Base-by-base conservation (phyloP, 768 basidiomycete species). In the Amanita rimosa region DNA sequence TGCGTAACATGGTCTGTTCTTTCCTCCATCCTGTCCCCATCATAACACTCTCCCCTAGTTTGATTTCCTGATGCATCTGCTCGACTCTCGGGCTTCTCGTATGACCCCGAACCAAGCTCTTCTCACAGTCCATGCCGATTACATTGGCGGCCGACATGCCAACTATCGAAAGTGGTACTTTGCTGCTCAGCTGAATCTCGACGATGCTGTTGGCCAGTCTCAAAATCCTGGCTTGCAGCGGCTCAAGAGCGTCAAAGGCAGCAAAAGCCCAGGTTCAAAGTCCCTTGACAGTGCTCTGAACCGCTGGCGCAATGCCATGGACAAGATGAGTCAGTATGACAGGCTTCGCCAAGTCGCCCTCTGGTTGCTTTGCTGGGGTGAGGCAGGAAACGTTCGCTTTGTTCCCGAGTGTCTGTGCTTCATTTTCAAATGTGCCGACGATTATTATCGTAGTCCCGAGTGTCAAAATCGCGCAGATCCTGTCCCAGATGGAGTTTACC, bases 121-220 rank as follows among this genome's bases (percentile, higher is more conserved):
- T 40, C 75, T 96, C 53, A 98, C 96, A 33, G 76, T 99, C 19
- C 96, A 99, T 62, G 95, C 95, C 46, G 95, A 99, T 66, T 99
- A 98, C 67, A 97, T 99, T 52, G 96, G 96, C 49, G 96, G 96
- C 40, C 89, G 92, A 60, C 88, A 98, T 61, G 96, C 96, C 57
- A 98, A 98, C 71, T 98, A 98, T 66, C 87, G 96, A 64, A 97
- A 98, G 67, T 98, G 96, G 96, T 99, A 99, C 64, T 99, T 98
- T 64, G 96, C 96, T 33, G 93, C 95, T 10, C 96, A 99, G 63
- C 86, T 99, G 64, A 95, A 98, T 64, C 85, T 99, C 50, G 96
- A 99, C 69, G 96, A 99, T 59, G 95, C 95, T 24, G 93, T 98
- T 51, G 96, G 96, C 42, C 85, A 92, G 56, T 80, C 85, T 7